These are phyloP conservation scores for Strigomonas culicis DNA, from an alignment of 208 protist species.

Conservation along the genomic window DNA sequence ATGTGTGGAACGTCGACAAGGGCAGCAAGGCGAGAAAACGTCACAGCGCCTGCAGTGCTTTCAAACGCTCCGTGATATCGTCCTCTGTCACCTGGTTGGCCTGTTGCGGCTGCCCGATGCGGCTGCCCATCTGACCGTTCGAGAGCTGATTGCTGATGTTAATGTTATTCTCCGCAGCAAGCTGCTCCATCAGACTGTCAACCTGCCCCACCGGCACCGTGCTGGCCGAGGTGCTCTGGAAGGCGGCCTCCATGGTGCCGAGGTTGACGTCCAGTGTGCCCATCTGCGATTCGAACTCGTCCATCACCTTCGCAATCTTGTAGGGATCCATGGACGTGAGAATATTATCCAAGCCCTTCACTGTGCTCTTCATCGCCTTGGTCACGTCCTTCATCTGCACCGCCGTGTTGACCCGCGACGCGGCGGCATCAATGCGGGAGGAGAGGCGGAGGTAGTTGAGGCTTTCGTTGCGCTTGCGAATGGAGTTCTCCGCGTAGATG, in stretches of 20 bases:
- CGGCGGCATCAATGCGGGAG: constrained; percentile 95
- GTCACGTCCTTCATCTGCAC: constrained; percentile 90
- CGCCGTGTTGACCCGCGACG: constrained; percentile 93
- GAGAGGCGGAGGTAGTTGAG: constrained; percentile 95
- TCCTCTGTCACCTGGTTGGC: constrained; percentile 41
- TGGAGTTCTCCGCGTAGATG: constrained; percentile 98
- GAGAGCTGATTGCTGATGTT: constrained; percentile 71
- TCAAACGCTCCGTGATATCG: constrained; percentile 62
- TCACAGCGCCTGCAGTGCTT: constrained; percentile 50
- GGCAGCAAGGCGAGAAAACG: too few species aligned
- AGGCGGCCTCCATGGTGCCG: constrained; percentile 92
- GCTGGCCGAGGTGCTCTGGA: constrained; percentile 81
- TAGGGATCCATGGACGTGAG: constrained; percentile 92
- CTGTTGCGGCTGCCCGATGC: constrained; percentile 21
- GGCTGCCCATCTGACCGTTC: constrained; percentile 23
- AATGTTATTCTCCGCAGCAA: constrained; percentile 95
- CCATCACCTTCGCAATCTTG: constrained; percentile 92
- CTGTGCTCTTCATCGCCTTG: constrained; percentile 92
- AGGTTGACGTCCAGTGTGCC: constrained; percentile 94
- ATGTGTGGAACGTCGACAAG: too few species aligned
- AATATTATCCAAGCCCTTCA: constrained; percentile 95
- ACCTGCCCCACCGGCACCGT: constrained; percentile 90
- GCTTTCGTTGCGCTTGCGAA: constrained; percentile 95
- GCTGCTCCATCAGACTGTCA: constrained; percentile 89
- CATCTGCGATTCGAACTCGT: constrained; percentile 97